phyloP scores from a whole-genome alignment of 768 basidiomycete genomes.

The Phylloporus sp. region DNA sequence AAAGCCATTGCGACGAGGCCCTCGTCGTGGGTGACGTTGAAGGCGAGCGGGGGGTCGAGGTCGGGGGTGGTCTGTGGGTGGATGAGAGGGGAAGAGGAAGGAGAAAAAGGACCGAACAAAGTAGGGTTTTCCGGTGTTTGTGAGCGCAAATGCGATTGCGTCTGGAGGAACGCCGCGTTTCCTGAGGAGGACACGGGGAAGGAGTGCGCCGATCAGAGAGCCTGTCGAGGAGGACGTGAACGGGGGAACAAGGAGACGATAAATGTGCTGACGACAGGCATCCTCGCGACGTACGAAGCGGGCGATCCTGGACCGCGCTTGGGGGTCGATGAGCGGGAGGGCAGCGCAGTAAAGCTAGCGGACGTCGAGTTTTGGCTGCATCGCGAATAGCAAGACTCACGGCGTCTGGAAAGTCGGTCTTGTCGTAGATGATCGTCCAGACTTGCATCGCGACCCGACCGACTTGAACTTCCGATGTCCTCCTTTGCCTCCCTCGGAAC shows the following conservation, averaged over 20 bases:
- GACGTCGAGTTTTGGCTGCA: too few species aligned
- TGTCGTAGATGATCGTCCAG: constrained; percentile 37
- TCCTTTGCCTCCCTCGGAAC: constrained; percentile 72
- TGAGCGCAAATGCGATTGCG: constrained; percentile 49
- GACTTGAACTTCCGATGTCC: constrained; percentile 24
- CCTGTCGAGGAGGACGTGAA: constrained; percentile 40
- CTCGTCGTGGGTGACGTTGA: constrained; percentile 81
- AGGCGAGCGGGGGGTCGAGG: constrained; percentile 56
- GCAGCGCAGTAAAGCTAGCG: constrained; percentile 67
- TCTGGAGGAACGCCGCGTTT: constrained; percentile 48
- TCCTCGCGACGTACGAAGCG: constrained; percentile 70
- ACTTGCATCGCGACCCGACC: constrained; percentile 38
- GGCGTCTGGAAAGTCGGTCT: constrained; percentile 30
- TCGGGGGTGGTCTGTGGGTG: constrained; percentile 39
- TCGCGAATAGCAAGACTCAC: constrained; percentile 30
- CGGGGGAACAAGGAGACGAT: background rate
- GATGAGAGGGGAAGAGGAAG: constrained; percentile 2
- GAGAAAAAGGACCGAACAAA: constrained; percentile 48
- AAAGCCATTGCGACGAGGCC: constrained; percentile 64
- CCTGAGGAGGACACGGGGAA: constrained; percentile 59
- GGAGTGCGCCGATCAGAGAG: constrained; percentile 69
- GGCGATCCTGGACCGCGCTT: constrained; percentile 51
- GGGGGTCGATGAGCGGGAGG: constrained; percentile 52
- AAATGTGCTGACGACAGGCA: constrained; percentile 57
- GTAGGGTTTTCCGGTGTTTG: constrained; percentile 71